phyloP scores from a whole-genome alignment of 169 alveolate genomes.

The Plasmodium reichenowi region DNA sequence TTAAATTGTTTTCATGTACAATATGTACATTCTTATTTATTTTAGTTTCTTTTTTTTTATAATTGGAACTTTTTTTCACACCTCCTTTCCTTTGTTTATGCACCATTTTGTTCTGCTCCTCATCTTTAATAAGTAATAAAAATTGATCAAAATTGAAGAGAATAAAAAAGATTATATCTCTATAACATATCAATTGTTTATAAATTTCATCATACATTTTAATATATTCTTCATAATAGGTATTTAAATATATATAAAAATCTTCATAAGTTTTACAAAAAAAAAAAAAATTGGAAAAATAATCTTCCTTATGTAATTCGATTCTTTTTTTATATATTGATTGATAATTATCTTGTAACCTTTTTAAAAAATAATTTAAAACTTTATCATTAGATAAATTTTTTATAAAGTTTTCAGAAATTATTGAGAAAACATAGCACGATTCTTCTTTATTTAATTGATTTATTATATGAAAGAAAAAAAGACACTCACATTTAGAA shows the following conservation, averaged over 20 bases:
- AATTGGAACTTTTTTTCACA: background rate
- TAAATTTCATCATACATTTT: constrained; percentile 30
- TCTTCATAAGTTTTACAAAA: background rate
- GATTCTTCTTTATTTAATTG: background rate
- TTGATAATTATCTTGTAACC: constrained; percentile 15
- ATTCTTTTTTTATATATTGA: constrained; percentile 28
- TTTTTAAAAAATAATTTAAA: background rate
- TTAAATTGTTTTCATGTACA: background rate
- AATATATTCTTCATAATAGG: constrained; percentile 27
- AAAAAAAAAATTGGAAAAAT: constrained; percentile 19
- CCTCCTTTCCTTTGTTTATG: background rate
- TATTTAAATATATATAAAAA: constrained; percentile 13
- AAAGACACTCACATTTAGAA: constrained; percentile 19
- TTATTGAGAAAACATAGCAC: constrained; percentile 8
- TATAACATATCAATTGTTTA: constrained; percentile 8
- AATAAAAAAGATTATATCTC: constrained; percentile 3
- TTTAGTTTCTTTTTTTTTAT: background rate
- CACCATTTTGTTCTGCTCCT: too few relatives aligned
- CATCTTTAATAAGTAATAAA: background rate
- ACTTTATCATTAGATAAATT: constrained; percentile 23
- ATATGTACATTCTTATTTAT: background rate
- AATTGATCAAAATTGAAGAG: constrained; percentile 22
- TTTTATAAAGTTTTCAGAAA: constrained; percentile 23
- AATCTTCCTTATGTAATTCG: constrained; percentile 16
- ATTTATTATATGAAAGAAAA: background rate